These are phyloP conservation scores for Aspergillus panamensis DNA, from an alignment of 495 filamentous ascomycete species.

Conservation along the genomic window DNA sequence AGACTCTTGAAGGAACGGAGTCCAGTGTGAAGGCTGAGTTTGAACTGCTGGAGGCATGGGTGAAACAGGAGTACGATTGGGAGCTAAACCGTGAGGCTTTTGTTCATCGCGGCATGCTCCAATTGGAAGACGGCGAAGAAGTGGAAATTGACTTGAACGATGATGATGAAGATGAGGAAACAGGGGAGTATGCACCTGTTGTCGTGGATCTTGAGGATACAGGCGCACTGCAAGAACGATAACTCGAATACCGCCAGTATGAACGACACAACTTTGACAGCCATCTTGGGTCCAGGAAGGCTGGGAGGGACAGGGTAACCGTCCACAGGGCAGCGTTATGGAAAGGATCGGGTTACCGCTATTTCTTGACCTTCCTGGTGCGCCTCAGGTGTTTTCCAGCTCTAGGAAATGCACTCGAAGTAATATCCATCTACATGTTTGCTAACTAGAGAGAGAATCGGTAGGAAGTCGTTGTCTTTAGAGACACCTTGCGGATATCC, in stretches of 20 bases:
- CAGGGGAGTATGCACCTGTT: constrained; percentile 80
- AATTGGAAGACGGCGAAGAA: constrained; percentile 72
- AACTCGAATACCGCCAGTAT: not conserved
- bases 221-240: not conserved
- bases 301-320: too few relatives aligned
- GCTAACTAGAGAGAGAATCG: too few relatives aligned
- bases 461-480: too few relatives aligned
- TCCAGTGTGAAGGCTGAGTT: constrained; percentile 49
- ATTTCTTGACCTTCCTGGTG: too few relatives aligned
- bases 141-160: constrained; percentile 74
- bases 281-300: too few relatives aligned
- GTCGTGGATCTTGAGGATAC: constrained; percentile 60
- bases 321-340: too few relatives aligned
- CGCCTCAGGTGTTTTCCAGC: too few relatives aligned
- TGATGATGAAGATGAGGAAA: constrained; percentile 77
- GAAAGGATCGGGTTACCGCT: too few relatives aligned
- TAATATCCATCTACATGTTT: too few relatives aligned
- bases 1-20: constrained; percentile 33
- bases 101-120: constrained; percentile 60
- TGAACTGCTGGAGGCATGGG: constrained; percentile 53
- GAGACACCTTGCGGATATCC: too few relatives aligned
- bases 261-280: too few relatives aligned
- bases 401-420: too few relatives aligned
- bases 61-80: constrained; percentile 61
- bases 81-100: constrained; percentile 53